A percentile compares a stretch with the other conserved stretches of the same genome.
phyloP scores from a whole-genome alignment of 768 basidiomycete genomes.

The Rhodocollybia butyracea region DNA sequence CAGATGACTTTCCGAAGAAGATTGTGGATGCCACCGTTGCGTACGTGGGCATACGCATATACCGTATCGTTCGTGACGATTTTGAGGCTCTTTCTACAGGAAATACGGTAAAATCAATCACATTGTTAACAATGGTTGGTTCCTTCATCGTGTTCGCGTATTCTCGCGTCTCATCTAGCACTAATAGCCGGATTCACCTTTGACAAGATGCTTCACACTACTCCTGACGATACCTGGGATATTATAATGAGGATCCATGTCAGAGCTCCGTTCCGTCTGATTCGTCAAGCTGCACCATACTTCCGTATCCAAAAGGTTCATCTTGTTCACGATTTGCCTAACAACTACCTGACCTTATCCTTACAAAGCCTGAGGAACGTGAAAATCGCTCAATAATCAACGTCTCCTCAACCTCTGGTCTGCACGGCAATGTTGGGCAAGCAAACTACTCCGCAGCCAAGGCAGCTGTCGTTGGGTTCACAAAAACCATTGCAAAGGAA shows the following conservation, averaged over 20 bases:
- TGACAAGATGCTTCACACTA: slow-evolving; percentile 88
- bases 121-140: slow-evolving; percentile 74
- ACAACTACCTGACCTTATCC: background rate
- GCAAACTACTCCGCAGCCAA: slow-evolving; percentile 82
- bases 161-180: background rate
- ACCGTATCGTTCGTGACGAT: background rate
- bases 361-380: slow-evolving; percentile 43
- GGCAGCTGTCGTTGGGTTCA: slow-evolving; percentile 72
- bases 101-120: slow-evolving; percentile 85
- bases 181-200: slow-evolving; percentile 70
- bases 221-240: slow-evolving; percentile 77
- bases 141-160: background rate
- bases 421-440: slow-evolving; percentile 87
- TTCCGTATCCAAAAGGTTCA: slow-evolving; percentile 72
- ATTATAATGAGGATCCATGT: slow-evolving; percentile 84
- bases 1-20: slow-evolving; percentile 78
- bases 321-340: background rate
- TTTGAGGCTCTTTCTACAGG: slow-evolving; percentile 29
- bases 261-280: slow-evolving; percentile 80
- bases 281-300: slow-evolving; percentile 81
- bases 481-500: slow-evolving; percentile 86
- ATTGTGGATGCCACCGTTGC: slow-evolving; percentile 73
- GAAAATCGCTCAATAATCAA: slow-evolving; percentile 78
- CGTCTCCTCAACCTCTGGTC: slow-evolving; percentile 77
- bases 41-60: slow-evolving; percentile 38